A percentile compares a stretch with the other conserved stretches of the same genome.
Conservation (phyloP, 2,329 filamentous ascomycete species). For the Tolypocladium endophyticum region DNA sequence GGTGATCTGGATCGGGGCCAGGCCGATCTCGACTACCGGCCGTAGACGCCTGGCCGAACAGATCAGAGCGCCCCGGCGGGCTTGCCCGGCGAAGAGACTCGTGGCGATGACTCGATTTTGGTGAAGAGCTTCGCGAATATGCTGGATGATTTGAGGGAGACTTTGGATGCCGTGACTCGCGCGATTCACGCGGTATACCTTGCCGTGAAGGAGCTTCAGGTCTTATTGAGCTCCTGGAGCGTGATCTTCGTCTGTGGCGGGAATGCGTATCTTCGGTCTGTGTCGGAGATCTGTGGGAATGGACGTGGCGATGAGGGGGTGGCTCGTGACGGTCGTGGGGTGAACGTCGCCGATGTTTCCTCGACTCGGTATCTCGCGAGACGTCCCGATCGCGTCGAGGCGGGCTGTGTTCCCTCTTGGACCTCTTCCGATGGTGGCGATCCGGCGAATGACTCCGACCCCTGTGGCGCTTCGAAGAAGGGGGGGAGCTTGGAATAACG, state of each 20-base stretch:
- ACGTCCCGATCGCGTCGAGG: conserved; percentile 28
- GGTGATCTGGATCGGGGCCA: conserved; percentile 10
- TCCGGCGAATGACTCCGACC: conserved; percentile 29
- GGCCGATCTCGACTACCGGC: conserved; percentile 6
- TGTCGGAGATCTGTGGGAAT: conserved; percentile 17
- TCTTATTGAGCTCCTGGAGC: conserved; percentile 14
- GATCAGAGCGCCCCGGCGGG: conserved; percentile 13
- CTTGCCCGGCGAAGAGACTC: conserved; percentile 2
- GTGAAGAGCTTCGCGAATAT: conserved; percentile 5
- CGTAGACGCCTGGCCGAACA: conserved; percentile 8
- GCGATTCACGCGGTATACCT: conserved; percentile 2
- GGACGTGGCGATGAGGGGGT: conserved; percentile 18
- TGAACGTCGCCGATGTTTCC: conserved; percentile 20
- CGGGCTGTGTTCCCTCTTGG: conserved; percentile 21
- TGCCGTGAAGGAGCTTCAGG: background rate
- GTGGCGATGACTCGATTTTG: conserved; percentile 1
- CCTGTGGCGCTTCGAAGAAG: conserved; percentile 29
- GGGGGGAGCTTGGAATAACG: conserved; percentile 21
- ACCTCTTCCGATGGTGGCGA: conserved; percentile 28
- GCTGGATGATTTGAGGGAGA: conserved; percentile 5
- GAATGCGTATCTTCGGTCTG: conserved; percentile 9
- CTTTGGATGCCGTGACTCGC: conserved; percentile 12
- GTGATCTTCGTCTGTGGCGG: conserved; percentile 11
- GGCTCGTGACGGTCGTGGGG: conserved; percentile 19
- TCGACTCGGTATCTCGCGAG: conserved; percentile 23